phyloP scores from a whole-genome alignment of 1,284 basidiomycete species.

The Moesziomyces sp. region DNA sequence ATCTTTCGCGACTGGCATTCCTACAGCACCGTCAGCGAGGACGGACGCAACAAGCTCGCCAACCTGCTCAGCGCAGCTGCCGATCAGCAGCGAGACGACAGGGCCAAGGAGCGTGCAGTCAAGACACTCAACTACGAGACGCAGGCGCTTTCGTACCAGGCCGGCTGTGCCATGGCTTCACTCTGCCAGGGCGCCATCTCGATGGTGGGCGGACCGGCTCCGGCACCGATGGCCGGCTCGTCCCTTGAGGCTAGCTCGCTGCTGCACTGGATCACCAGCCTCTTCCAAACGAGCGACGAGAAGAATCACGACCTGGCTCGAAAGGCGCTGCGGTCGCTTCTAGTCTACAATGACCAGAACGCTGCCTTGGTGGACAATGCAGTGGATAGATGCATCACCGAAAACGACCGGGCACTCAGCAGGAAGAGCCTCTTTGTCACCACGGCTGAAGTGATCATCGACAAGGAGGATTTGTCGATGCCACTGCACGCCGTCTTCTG shows the following conservation, averaged over 20 bases:
- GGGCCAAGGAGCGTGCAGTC: conserved; percentile 64
- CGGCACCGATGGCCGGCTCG: conserved; percentile 81
- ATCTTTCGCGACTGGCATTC: conserved; percentile 95
- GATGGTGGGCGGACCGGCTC: conserved; percentile 76
- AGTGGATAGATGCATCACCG: conserved; percentile 79
- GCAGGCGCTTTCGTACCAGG: conserved; percentile 76
- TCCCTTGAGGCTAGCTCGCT: conserved; percentile 69
- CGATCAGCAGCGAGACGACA: conserved; percentile 70
- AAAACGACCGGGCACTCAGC: conserved; percentile 69
- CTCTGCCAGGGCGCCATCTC: conserved; percentile 69
- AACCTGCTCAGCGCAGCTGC: conserved; percentile 80
- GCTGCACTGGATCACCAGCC: conserved; percentile 70
- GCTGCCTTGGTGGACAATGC: conserved; percentile 77
- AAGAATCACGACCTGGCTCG: conserved; percentile 69
- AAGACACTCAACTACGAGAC: conserved; percentile 73
- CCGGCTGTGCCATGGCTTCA: conserved; percentile 79
- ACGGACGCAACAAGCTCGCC: conserved; percentile 78
- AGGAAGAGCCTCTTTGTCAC: conserved; percentile 79
- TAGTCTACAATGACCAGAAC: conserved; percentile 75
- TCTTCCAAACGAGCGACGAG: conserved; percentile 68
- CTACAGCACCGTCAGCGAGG: conserved; percentile 80
- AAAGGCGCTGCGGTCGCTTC: conserved; percentile 80
- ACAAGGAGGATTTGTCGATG: conserved; percentile 74
- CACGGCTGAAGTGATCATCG: conserved; percentile 79
- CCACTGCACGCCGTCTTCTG: conserved; percentile 82